Percentiles rank a stretch among this genome's conserved stretches.
phyloP scores from a whole-genome alignment of 75 land plant species.

The Picea sitchensis region DNA sequence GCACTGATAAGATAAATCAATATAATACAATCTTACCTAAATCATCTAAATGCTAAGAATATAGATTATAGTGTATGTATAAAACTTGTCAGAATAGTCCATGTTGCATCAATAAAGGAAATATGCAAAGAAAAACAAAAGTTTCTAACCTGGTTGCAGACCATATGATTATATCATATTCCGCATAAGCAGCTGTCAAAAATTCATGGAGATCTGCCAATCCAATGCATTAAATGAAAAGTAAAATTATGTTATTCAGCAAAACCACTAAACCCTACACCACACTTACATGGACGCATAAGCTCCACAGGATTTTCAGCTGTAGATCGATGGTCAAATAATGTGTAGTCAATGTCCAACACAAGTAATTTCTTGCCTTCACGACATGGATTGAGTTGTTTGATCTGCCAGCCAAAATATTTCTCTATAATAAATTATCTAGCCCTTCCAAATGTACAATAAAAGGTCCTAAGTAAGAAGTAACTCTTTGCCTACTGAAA shows the following conservation, averaged over 20 bases:
- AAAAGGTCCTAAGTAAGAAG: neutral
- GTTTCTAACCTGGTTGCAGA: slow-evolving; percentile 31
- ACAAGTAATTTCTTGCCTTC: slow-evolving; percentile 77
- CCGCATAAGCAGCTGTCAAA: too few relatives aligned
- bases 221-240: slow-evolving; percentile 2
- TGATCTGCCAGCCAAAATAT: slow-evolving; percentile 41
- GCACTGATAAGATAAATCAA: neutral
- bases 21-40: neutral
- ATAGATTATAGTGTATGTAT: neutral
- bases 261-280: slow-evolving; percentile 35
- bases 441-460: neutral
- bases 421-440: neutral
- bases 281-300: slow-evolving; percentile 43
- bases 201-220: slow-evolving; percentile 31
- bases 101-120: neutral
- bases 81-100: neutral
- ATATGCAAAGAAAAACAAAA: neutral
- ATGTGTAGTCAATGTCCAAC: slow-evolving; percentile 39
- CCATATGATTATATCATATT: too few relatives aligned
- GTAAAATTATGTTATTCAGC: neutral
- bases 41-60: neutral
- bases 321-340: slow-evolving; percentile 95
- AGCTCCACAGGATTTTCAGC: slow-evolving; percentile 77
- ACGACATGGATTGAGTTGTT: slow-evolving; percentile 77
- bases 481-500: neutral